These are phyloP conservation scores for Sonneratia alba DNA, from an alignment of 345 rosid genomes.

Conservation along the genomic window DNA sequence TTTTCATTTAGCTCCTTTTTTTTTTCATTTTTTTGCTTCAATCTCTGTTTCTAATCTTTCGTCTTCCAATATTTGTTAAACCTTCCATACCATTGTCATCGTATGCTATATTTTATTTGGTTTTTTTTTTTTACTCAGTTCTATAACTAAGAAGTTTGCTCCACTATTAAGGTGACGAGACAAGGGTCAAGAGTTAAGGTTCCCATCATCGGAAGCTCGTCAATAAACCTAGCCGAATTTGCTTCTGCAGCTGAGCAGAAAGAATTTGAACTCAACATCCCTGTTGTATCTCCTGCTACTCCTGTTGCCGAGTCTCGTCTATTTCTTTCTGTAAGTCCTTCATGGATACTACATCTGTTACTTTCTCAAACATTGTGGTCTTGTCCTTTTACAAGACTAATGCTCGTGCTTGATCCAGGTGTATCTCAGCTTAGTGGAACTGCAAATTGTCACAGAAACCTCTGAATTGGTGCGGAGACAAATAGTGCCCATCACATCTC, in stretches of 20 bases:
- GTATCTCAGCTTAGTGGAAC: conserved; percentile 54
- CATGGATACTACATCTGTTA: neutral
- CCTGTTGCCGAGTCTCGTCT: conserved; percentile 32
- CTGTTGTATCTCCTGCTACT: conserved; percentile 27
- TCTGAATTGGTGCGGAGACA: conserved; percentile 39
- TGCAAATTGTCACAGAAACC: conserved; percentile 45
- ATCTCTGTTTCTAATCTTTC: neutral
- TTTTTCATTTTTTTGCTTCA: neutral
- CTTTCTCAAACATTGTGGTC: neutral
- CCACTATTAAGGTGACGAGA: conserved; percentile 1
- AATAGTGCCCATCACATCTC: conserved; percentile 43
- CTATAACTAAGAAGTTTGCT: neutral
- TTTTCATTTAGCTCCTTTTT: neutral
- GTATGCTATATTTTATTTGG: too few species aligned
- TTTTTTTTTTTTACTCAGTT: neutral
- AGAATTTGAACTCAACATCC: conserved; percentile 42
- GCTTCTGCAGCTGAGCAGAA: conserved; percentile 39
- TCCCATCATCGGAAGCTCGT: conserved; percentile 41
- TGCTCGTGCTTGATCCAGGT: conserved; percentile 34
- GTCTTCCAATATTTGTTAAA: neutral
- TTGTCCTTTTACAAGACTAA: neutral
- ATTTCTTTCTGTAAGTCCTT: conserved; percentile 47
- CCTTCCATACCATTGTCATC: too few species aligned
- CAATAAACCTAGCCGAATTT: conserved; percentile 56
- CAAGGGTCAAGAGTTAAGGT: conserved; percentile 44